Percentiles rank a stretch among this genome's conserved stretches.
Evolutionary conservation across 2,329 filamentous ascomycete species (phyloP).

Genomic region (Macrophomina phaseolina): DNA sequence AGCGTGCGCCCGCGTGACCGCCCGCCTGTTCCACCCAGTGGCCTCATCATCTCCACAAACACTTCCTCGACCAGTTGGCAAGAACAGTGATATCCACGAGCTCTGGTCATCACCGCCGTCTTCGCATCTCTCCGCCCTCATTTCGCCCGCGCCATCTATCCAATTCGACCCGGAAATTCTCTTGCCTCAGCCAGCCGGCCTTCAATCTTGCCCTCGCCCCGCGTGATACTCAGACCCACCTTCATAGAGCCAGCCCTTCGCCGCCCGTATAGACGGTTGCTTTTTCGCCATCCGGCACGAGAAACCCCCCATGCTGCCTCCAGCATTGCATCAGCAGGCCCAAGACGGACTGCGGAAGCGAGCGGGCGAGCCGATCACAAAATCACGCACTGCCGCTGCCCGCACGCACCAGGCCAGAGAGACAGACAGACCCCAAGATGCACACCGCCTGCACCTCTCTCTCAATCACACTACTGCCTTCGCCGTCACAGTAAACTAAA

Average conservation of each 20-base stretch:
- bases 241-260: no score
- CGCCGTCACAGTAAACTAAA: no score
- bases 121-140: neutral
- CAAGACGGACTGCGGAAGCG: neutral
- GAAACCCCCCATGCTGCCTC: neutral
- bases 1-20: conserved; percentile 5
- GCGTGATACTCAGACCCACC: neutral
- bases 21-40: neutral
- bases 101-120: neutral
- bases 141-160: neutral
- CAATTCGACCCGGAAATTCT: no score
- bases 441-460: conserved; percentile 3
- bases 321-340: neutral
- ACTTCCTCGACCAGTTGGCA: neutral
- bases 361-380: no score
- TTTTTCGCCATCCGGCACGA: neutral
- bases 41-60: neutral
- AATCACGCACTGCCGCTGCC: neutral
- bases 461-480: neutral
- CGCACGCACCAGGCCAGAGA: neutral
- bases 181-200: no score
- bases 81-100: no score
- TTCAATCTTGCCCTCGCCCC: neutral
- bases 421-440: neutral
- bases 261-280: neutral